These are phyloP conservation scores for Nakazawaea wickerhamii DNA, from an alignment of 805 yeast genomes.

Conservation along the genomic window DNA sequence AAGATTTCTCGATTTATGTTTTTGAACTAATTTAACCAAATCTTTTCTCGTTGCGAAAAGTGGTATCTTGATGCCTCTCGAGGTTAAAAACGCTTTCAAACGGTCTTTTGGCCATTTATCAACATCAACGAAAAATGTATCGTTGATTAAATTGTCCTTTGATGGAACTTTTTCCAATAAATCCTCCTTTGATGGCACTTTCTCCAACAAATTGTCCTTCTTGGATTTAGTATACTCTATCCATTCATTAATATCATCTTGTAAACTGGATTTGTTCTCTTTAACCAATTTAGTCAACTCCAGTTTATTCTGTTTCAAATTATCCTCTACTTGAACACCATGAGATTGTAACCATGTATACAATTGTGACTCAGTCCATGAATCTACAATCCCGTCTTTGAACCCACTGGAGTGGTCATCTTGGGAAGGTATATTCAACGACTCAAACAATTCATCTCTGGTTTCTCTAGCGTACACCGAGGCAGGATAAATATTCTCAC, in stretches of 20 bases:
- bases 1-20: conserved; percentile 28
- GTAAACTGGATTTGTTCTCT: conserved; percentile 28
- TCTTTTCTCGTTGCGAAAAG: conserved; percentile 33
- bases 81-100: conserved; percentile 34
- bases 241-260: conserved; percentile 36
- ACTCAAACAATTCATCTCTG: conserved; percentile 34
- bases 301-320: conserved; percentile 28
- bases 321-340: conserved; percentile 32
- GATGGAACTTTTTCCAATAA: conserved; percentile 13
- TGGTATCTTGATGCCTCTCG: conserved; percentile 35
- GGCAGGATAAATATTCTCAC: conserved; percentile 39
- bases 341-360: conserved; percentile 48
- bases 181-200: conserved; percentile 7
- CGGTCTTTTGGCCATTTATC: conserved; percentile 43
- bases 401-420: conserved; percentile 31
- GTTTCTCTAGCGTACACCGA: conserved; percentile 26
- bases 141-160: conserved; percentile 33
- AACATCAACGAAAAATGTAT: conserved; percentile 39
- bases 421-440: conserved; percentile 31
- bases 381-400: conserved; percentile 39
- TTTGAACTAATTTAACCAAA: conserved; percentile 33
- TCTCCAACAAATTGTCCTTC: not conserved
- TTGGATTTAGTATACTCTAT: conserved; percentile 22
- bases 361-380: conserved; percentile 51
- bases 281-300: conserved; percentile 30